Conservation (phyloP, 257 asterid species). For the Solanum paucissectum region DNA sequence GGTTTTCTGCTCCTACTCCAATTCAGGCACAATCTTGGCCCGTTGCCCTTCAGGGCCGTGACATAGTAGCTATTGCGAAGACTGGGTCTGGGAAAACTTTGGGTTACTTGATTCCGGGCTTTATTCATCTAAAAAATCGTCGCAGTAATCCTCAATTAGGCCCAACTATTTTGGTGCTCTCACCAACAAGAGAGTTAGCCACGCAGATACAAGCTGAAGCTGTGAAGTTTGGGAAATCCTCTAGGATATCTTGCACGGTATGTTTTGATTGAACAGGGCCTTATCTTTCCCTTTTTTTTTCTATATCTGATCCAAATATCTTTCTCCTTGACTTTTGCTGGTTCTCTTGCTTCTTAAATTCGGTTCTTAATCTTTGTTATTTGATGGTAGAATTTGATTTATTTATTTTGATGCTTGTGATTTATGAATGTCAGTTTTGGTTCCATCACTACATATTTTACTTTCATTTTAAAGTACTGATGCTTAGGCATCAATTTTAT, state of each 20-base stretch:
- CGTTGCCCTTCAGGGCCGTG: slow-evolving; percentile 15
- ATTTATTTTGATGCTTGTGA: not conserved
- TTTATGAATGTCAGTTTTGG: not conserved
- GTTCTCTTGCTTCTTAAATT: not conserved
- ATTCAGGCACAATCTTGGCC: slow-evolving; percentile 25
- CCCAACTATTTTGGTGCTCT: slow-evolving; percentile 87
- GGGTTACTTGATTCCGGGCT: slow-evolving; percentile 16
- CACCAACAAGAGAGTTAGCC: slow-evolving; percentile 96
- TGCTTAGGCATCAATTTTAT: not conserved
- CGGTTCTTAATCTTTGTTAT: not conserved
- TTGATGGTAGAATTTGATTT: not conserved
- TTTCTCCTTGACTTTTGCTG: not conserved
- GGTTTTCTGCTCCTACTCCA: slow-evolving; percentile 20
- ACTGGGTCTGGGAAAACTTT: slow-evolving; percentile 20
- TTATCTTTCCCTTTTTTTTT: not conserved
- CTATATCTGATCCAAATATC: not conserved
- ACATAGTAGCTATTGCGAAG: slow-evolving; percentile 20
- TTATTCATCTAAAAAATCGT: slow-evolving; percentile 9
- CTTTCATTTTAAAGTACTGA: not conserved
- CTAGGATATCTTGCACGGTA: slow-evolving; percentile 88
- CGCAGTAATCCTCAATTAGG: slow-evolving; percentile 69
- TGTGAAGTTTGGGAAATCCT: slow-evolving; percentile 73
- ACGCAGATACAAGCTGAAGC: slow-evolving; percentile 99
- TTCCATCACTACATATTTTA: not conserved
- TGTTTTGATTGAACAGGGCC: not conserved